Percentiles rank a stretch among this genome's conserved stretches.
phyloP scores from a whole-genome alignment of 805 yeast species.

The Sugiyamaella americana region DNA sequence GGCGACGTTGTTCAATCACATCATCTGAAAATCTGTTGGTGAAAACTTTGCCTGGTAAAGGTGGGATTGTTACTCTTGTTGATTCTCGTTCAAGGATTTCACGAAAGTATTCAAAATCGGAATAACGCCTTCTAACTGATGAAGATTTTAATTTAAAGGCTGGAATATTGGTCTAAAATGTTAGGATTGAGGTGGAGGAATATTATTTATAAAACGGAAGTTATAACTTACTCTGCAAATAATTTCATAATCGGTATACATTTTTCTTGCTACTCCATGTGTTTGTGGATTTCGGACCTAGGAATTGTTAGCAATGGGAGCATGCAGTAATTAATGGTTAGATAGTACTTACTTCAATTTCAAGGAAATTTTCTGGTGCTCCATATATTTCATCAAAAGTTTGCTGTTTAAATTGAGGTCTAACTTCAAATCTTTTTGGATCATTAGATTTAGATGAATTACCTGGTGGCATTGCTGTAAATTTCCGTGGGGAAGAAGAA shows the following conservation, averaged over 20 bases:
- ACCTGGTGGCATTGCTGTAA: slow-evolving; percentile 28
- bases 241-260: slow-evolving; percentile 90
- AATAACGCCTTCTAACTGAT: slow-evolving; percentile 75
- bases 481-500: slow-evolving; percentile 23
- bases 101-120: slow-evolving; percentile 81
- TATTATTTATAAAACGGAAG: neutral
- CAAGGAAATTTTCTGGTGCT: slow-evolving; percentile 90
- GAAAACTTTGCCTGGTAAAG: slow-evolving; percentile 82
- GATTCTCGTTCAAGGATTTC: slow-evolving; percentile 69
- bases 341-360: slow-evolving; percentile 72
- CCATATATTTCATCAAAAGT: slow-evolving; percentile 81
- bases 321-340: neutral
- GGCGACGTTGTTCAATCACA: slow-evolving; percentile 74
- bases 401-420: slow-evolving; percentile 47
- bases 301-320: slow-evolving; percentile 1
- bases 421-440: slow-evolving; percentile 27
- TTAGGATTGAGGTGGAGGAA: neutral
- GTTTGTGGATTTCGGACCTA: slow-evolving; percentile 66
- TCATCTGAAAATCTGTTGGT: slow-evolving; percentile 74
- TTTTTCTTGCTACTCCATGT: slow-evolving; percentile 53
- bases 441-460: slow-evolving; percentile 13
- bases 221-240: slow-evolving; percentile 51
- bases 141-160: slow-evolving; percentile 62
- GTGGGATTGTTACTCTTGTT: slow-evolving; percentile 75
- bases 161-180: slow-evolving; percentile 68